Evolutionary conservation across 1,284 basidiomycete genomes (phyloP).

Genomic region (Ceratobasidium sp.): DNA sequence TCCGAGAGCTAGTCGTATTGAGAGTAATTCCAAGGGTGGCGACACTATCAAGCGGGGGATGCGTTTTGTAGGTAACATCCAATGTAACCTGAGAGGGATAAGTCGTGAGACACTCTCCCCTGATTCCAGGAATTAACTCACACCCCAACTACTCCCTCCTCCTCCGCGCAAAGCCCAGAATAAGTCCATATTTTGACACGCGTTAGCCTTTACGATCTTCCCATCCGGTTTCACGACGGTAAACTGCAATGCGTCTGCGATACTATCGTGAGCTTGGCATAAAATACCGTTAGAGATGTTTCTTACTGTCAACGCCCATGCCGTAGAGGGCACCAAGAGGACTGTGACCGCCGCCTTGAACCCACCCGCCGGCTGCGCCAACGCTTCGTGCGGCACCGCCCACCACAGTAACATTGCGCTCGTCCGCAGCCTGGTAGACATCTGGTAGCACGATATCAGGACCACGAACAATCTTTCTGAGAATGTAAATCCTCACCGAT

Average conservation of each 20-base stretch:
- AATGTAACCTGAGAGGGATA: conserved; percentile 1
- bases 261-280: background rate
- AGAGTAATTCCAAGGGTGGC: background rate
- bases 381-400: conserved; percentile 29
- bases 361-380: conserved; percentile 39
- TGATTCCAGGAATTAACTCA: background rate
- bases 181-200: conserved; percentile 13
- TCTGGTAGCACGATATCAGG: conserved; percentile 32
- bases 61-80: conserved; percentile 20
- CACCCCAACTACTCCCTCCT: conserved; percentile 9
- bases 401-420: conserved; percentile 29
- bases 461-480: background rate
- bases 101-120: background rate
- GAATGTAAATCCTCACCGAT: background rate
- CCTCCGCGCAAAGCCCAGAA: conserved; percentile 44
- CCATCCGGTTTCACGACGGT: conserved; percentile 27
- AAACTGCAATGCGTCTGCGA: conserved; percentile 24
- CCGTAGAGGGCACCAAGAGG: conserved; percentile 17
- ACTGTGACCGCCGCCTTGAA: conserved; percentile 39
- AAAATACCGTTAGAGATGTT: background rate
- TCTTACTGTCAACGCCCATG: conserved; percentile 44
- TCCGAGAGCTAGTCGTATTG: background rate
- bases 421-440: conserved; percentile 28
- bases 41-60: background rate
- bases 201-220: conserved; percentile 11